Conservation (phyloP, 2,329 filamentous ascomycete genomes). For the Cercospora citrullina region DNA sequence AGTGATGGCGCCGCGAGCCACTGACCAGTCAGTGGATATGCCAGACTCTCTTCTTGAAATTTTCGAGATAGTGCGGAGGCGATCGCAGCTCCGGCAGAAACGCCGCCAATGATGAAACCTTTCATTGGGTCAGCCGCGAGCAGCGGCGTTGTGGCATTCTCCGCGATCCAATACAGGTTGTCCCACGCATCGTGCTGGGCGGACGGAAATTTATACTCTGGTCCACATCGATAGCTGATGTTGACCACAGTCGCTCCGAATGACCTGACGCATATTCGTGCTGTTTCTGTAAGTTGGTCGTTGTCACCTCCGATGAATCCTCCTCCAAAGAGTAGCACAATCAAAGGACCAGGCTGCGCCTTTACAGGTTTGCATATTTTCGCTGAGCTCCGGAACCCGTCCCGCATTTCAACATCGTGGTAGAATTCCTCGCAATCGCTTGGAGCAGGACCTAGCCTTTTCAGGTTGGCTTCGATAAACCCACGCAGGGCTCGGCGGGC, state of each 20-base stretch:
- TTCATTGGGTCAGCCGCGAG: constrained; percentile 45
- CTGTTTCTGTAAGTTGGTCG: constrained; percentile 30
- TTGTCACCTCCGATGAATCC: constrained; percentile 34
- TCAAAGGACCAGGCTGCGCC: constrained; percentile 25
- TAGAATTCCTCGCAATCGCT: constrained; percentile 39
- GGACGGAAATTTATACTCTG: constrained; percentile 50
- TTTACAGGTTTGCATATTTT: constrained; percentile 38
- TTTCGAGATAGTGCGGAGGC: constrained; percentile 44
- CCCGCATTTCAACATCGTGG: constrained; percentile 39
- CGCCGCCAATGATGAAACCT: constrained; percentile 54
- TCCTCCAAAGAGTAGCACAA: constrained; percentile 35
- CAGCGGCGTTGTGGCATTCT: constrained; percentile 40
- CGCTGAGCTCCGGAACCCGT: constrained; percentile 38
- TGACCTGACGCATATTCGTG: constrained; percentile 30
- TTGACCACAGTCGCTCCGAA: constrained; percentile 47
- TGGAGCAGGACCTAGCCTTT: constrained; percentile 25
- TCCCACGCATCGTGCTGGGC: constrained; percentile 50
- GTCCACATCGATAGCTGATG: constrained; percentile 50
- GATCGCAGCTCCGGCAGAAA: constrained; percentile 50
- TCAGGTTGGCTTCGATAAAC: constrained; percentile 12
- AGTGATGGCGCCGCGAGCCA: constrained; percentile 48
- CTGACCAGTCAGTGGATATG: constrained; percentile 49
- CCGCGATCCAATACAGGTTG: constrained; percentile 46
- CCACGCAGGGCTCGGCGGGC: constrained; percentile 13
- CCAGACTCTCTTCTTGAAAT: constrained; percentile 44